Conservation (phyloP, 1,139 yeast species). For the Pichia sp. region DNA sequence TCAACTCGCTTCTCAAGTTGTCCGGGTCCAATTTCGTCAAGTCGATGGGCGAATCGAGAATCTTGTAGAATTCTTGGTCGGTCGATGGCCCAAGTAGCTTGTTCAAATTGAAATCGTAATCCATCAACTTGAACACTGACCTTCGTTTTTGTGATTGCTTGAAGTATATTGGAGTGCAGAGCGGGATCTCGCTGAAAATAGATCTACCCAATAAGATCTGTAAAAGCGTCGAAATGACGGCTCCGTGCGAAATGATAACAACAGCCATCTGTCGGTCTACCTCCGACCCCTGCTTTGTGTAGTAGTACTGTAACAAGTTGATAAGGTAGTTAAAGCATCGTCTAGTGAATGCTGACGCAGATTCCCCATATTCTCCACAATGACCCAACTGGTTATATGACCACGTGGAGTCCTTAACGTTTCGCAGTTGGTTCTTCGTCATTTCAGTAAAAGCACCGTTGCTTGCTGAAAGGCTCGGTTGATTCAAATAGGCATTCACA, state of each 20-base stretch:
- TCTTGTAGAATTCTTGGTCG: constrained; percentile 26
- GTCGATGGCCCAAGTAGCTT: constrained; percentile 24
- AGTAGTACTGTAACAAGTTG: constrained; percentile 41
- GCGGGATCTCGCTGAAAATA: constrained; percentile 32
- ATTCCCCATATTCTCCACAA: constrained; percentile 35
- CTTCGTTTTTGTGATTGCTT: constrained; percentile 25
- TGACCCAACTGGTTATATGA: constrained; percentile 31
- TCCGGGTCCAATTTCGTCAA: constrained; percentile 27
- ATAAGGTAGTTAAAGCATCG: constrained; percentile 44
- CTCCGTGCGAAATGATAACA: constrained; percentile 33
- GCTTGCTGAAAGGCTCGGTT: constrained; percentile 8
- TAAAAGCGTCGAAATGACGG: constrained; percentile 32
- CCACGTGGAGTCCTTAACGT: constrained; percentile 30
- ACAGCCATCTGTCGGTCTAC: constrained; percentile 28
- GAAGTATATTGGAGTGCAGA: constrained; percentile 32
- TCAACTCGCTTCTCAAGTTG: constrained; percentile 24
- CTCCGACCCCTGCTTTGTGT: constrained; percentile 21
- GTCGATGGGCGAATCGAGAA: constrained; percentile 28
- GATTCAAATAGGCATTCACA: constrained; percentile 33
- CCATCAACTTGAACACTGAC: constrained; percentile 29
- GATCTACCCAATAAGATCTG: constrained; percentile 30
- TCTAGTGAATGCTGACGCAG: constrained; percentile 31
- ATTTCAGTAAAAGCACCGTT: constrained; percentile 3
- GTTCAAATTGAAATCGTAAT: constrained; percentile 31
- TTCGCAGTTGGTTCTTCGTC: constrained; percentile 20